Base-by-base conservation (phyloP, 2,329 filamentous ascomycete species). In the Curvularia sp. region DNA sequence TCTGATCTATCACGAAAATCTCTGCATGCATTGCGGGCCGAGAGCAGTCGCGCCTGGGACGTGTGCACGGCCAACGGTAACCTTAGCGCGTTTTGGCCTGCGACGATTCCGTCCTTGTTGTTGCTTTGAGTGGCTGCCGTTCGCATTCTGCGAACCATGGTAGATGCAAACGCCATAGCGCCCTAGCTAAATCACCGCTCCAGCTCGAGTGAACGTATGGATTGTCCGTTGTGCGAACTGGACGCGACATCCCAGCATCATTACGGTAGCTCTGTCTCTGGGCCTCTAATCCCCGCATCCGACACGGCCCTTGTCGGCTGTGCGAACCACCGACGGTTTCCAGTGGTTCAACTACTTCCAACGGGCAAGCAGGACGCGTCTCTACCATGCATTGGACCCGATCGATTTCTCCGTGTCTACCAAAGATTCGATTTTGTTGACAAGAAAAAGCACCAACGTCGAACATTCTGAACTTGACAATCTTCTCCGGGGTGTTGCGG, bases 1-100 rank as follows among this genome's bases (percentile, higher is more conserved):
- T 58, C 61, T 62, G 58, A 59, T 58, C 57, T 52, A 52, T 57
- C 58, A 53, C 46, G 64, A 63, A 67, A 69, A 66, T 69, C 61
- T 67, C 66, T 69, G 66, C 66, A 63, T 54, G 55, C 55, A 53
- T 53, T 46, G 60, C 63, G 66, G 63, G 61, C 66, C 66, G 66
- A 66, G 60, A 53, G 38, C 46, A 57, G 49, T 62, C 61, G 63
- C 56, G 49, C 52, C 24, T 59, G 56, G 55, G 50, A 55, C 56
- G 52, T 55, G 30, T 55, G 26, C 39, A 47, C 52, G 51, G 46
- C 46, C 44, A 50, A 58, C 46, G 51, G 46, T 50, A 20, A 43
- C 28, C 15, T 47, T 58, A 55, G 52, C 46, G 53, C 18, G 12
- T 47, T 46, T 50, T 20, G 52, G 39, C 20, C 46, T 39, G 52